Base-by-base conservation (phyloP, 1,139 yeast genomes). In the Kodamaea arcana region DNA sequence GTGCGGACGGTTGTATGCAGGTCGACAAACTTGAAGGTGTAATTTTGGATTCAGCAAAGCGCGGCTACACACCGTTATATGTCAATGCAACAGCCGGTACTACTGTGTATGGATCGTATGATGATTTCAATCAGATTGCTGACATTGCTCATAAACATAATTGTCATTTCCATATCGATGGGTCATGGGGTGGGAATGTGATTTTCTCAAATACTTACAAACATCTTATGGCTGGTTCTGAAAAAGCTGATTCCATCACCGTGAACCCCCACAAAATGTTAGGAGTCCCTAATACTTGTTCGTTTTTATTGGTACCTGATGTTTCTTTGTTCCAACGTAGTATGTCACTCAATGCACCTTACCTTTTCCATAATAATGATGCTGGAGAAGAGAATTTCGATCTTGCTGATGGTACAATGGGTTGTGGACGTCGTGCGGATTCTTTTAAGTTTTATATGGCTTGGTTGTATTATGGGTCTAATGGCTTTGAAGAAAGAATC, bases 121-220 rank as follows among this genome's bases (percentile, higher is more conserved):
- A 86, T 50, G 79, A 82, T 20, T 72, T 86, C 46, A 66, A 51
- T 20, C 72, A 69, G 27, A 78, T 86, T 28, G 58, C 80, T 2
- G 54, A 46, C 6, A 54, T 85, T 7, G 79, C 92, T 6, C 65
- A 72, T 37, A 64, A 67, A 40, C 54, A 80, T 56, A 57, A 69
- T 17, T 40, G 78, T 12, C 85, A 94, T 90, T 74, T 83, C 56
- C 95, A 86, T 54, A 76, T 86, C 30, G 95, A 86, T 58, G 95
- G 94, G 1, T 83, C 94, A 7, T 85, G 95, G 95, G 95, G 95
- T 27, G 95, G 94, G 11, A 85, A 86, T 50, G 82, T 83, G 8
- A 71, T 82, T 0, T 86, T 85, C 58, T 79, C 88, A 20, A 46
- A 54, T 0, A 62, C 48, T n/a, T 76, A 78, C 37, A 57, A 56